Base-by-base conservation (phyloP, 2,329 filamentous ascomycete species). In the Raffaelea ambrosiae region DNA sequence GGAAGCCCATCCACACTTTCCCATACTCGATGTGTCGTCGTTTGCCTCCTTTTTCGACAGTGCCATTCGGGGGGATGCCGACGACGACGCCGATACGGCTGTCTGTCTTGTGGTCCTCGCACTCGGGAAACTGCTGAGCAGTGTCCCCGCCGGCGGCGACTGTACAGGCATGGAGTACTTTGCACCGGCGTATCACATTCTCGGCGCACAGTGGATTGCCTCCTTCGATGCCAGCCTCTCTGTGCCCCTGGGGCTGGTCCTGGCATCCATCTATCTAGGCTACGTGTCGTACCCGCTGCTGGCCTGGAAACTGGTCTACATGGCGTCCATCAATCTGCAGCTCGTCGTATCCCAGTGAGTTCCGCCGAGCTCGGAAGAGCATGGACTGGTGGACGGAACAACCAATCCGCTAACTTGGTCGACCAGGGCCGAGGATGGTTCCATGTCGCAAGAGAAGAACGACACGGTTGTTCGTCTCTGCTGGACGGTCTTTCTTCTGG, bases 401-500 rank as follows among this genome's bases (percentile, higher is more conserved):
- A n/a, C n/a, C n/a, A n/a, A n/a, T n/a, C n/a, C n/a, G n/a, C n/a
- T n/a, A n/a, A n/a, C n/a, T n/a, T n/a, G n/a, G n/a, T n/a, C n/a
- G n/a, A n/a, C 41, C 23, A 43, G 26, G 10, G 21, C 26, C 9
- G 40, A 39, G 21, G 43, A 26, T 3, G 21, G 39, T 16, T n/a
- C 23, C 9, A 9, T 40, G 36, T 20, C 44, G 5, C 21, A 23
- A 5, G 44, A 40, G 5, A 36, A 40, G 11, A 40, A 26, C 4
- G 44, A 46, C 14, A n/a, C 18, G 3, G n/a, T 58, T 13, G 56
- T 52, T 1, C 55, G 57, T 9, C 43, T 59, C 18, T 56, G 57
- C 46, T 59, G 57, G 57, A 49, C 53, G 4, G 58, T 55, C 36
- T 59, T 59, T 31, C 48, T 57, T 3, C 51, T 59, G 14, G 57